Evolutionary conservation across 495 filamentous ascomycete genomes (phyloP).

Genomic region (Penicillium fimorum): DNA sequence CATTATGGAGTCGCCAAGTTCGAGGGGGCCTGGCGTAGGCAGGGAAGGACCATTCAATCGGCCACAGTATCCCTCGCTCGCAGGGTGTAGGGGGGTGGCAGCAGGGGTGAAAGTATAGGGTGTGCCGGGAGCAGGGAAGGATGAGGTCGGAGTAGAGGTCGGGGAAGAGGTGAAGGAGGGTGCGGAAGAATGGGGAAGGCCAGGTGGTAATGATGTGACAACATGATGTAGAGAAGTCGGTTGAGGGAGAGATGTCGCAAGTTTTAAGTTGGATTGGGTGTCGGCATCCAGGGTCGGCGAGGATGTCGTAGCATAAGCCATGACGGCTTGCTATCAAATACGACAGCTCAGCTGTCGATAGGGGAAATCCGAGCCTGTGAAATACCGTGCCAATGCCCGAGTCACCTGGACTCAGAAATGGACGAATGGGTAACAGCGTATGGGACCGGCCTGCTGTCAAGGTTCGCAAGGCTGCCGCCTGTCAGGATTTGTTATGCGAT

Average conservation of each 20-base stretch:
- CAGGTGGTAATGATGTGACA: constrained; percentile 33
- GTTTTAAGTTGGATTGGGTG: constrained; percentile 41
- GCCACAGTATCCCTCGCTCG: constrained; percentile 51
- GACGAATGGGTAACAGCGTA: constrained; percentile 39
- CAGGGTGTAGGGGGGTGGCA: constrained; percentile 50
- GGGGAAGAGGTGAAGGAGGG: constrained; percentile 35
- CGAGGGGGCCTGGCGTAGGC: constrained; percentile 45
- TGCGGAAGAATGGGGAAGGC: constrained; percentile 26
- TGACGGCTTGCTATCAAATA: constrained; percentile 35
- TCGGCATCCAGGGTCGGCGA: constrained; percentile 46
- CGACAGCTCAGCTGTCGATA: constrained; percentile 38
- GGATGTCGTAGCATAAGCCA: constrained; percentile 45
- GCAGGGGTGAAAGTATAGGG: constrained; percentile 47
- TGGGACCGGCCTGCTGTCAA: constrained; percentile 35
- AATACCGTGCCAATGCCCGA: constrained; percentile 40
- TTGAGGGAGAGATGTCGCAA: constrained; percentile 37
- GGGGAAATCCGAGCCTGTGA: constrained; percentile 31
- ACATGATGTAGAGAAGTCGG: constrained; percentile 42
- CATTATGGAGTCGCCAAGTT: constrained; percentile 58
- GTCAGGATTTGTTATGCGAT: constrained; percentile 32
- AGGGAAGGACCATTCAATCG: constrained; percentile 37
- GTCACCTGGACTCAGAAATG: constrained; percentile 48
- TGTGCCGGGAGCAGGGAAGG: constrained; percentile 28
- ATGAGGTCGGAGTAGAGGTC: constrained; percentile 33
- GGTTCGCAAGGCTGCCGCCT: constrained; percentile 28